These are phyloP conservation scores for Thelephora terrestris DNA, from an alignment of 1,284 basidiomycete genomes.

Conservation along the genomic window DNA sequence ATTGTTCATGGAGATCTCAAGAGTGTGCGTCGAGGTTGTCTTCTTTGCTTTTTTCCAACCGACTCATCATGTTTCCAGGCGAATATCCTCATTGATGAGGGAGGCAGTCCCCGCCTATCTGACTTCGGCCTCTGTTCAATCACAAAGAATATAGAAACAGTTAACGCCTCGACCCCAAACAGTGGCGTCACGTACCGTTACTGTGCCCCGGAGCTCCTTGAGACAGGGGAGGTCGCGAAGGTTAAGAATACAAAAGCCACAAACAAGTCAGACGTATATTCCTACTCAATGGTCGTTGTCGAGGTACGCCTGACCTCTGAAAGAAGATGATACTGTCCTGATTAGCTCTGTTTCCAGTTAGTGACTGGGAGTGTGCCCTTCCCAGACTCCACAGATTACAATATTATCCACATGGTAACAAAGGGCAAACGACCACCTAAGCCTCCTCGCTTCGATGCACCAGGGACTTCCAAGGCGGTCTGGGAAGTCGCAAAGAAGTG, in stretches of 20 bases:
- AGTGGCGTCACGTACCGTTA: background rate
- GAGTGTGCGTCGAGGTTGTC: background rate
- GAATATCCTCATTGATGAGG: conserved; percentile 2
- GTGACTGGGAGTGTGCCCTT: no score
- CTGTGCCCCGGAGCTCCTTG: conserved; percentile 1
- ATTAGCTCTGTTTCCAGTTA: no score
- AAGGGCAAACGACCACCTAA: no score
- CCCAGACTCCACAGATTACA: no score
- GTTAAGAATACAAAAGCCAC: no score
- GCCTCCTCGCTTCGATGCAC: no score
- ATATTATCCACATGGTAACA: no score
- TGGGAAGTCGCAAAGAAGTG: no score
- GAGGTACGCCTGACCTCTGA: background rate
- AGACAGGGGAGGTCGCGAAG: background rate
- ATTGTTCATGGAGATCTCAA: conserved; percentile 7
- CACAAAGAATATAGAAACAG: background rate
- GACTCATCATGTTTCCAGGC: background rate
- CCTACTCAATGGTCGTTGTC: background rate
- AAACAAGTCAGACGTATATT: background rate
- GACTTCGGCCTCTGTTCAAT: background rate
- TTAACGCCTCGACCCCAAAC: background rate
- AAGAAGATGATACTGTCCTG: no score
- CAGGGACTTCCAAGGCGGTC: no score
- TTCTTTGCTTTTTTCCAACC: no score
- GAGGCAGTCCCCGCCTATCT: background rate